Base-by-base conservation (phyloP, 768 basidiomycete genomes). In the Mycena olivaceomarginata region DNA sequence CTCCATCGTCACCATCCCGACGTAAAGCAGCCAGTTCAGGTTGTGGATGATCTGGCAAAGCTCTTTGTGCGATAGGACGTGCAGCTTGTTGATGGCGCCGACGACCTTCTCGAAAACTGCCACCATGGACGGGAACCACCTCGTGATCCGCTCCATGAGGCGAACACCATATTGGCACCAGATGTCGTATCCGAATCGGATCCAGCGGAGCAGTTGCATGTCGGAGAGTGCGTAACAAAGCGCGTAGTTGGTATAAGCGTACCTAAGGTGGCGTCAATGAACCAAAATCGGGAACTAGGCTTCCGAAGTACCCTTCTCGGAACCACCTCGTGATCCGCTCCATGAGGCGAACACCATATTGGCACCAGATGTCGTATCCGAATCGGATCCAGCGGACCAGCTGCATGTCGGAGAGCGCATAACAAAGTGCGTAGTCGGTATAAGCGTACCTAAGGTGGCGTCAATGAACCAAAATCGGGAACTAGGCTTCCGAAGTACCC, bases 301-400 rank as follows among this genome's bases (percentile, higher is more conserved):
- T 45, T 31, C 18, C 11, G 1, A 22, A 43, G 40, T n/a, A n/a
- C n/a, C n/a, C n/a, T n/a, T n/a, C n/a, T n/a, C 13, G 43, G 63
- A 65, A 65, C 63, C 63, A 65, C 41, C 10, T 40, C 16, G 46
- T 45, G 1, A 84, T 62, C 81, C 51, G 77, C 69, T 11, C 43
- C 6, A 48, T 11, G 12, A 48, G 48, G 48, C 48, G 48, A 15
- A 48, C 48, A 6, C 48, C 48, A 48, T 48, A 84, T 15, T 80
- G 81, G 63, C 85, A 85, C 79, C 79, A 82, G 25, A 86, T 83
- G 66, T 86, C 84, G 56, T n/a, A 86, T 66, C 75, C 80, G 7
- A 84, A 59, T 64, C 76, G 72, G 18, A 84, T 82, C 77, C 78
- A 81, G 4, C 80, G 74, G 10, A 15, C 69, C 72, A 20, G 48